Evolutionary conservation across 2,329 filamentous ascomycete genomes (phyloP).

Genomic region (Xylaria sp.): DNA sequence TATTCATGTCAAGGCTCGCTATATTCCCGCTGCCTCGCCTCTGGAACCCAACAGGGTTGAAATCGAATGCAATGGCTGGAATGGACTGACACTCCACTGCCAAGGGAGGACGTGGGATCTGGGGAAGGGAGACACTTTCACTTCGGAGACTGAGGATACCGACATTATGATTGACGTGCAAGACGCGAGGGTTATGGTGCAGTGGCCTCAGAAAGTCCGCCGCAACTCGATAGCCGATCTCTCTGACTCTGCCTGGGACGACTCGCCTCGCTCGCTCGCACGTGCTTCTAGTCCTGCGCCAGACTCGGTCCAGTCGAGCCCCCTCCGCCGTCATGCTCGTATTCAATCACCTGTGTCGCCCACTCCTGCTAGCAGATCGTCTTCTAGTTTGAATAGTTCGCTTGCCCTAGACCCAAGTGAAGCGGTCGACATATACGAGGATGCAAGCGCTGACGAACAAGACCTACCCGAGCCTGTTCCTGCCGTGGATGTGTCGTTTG

Average conservation of each 20-base stretch:
- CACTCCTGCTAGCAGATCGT: conserved; percentile 59
- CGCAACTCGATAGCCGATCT: conserved; percentile 61
- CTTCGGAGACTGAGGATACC: conserved; percentile 84
- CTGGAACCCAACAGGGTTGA: conserved; percentile 83
- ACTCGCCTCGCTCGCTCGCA: conserved; percentile 61
- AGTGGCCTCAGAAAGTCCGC: conserved; percentile 78
- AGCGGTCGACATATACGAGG: conserved; percentile 79
- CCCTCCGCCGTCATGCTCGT: conserved; percentile 65
- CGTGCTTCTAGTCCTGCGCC: conserved; percentile 46
- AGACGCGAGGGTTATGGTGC: conserved; percentile 87
- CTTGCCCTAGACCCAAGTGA: conserved; percentile 55
- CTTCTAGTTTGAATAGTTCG: conserved; percentile 57
- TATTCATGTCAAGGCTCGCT: conserved; percentile 89
- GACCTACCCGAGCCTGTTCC: conserved; percentile 54
- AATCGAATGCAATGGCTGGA: conserved; percentile 94
- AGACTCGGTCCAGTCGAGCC: conserved; percentile 67
- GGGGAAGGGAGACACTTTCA: conserved; percentile 87
- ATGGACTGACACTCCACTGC: conserved; percentile 92
- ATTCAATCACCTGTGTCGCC: conserved; percentile 81
- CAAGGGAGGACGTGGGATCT: conserved; percentile 88
- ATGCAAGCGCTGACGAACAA: conserved; percentile 68
- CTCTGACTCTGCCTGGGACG: conserved; percentile 79
- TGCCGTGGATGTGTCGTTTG: conserved; percentile 55
- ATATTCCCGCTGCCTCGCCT: conserved; percentile 74
- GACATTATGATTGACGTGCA: conserved; percentile 97